A percentile compares a stretch with the other conserved stretches of the same genome.
phyloP scores from a whole-genome alignment of 1,139 yeast species.

The Trichomonascaceae sp. region DNA sequence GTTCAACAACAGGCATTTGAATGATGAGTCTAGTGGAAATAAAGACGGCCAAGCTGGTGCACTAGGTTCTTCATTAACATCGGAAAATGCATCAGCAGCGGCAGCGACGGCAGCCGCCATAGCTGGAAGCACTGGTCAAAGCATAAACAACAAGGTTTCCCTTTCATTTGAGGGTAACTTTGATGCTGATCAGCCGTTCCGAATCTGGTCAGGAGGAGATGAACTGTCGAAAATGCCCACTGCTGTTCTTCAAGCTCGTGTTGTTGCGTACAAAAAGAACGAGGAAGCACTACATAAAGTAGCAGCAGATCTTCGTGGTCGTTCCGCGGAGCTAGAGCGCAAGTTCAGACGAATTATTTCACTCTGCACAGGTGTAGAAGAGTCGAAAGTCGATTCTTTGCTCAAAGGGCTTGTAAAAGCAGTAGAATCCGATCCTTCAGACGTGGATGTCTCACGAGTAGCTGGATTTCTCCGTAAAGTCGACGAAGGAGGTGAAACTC shows the following conservation, averaged over 20 bases:
- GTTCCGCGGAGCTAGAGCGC: conserved; percentile 62
- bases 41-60: background rate
- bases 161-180: conserved; percentile 47
- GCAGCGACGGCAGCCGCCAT: conserved; percentile 6
- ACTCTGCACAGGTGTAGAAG: conserved; percentile 81
- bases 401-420: conserved; percentile 84
- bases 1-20: background rate
- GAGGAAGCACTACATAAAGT: conserved; percentile 50
- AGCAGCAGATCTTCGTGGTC: conserved; percentile 42
- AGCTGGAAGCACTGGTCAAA: conserved; percentile 3
- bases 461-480: conserved; percentile 43
- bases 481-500: conserved; percentile 21
- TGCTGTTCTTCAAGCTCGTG: conserved; percentile 67
- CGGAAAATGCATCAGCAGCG: background rate
- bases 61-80: background rate
- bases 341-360: conserved; percentile 88
- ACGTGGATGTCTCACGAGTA: conserved; percentile 51
- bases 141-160: conserved; percentile 12
- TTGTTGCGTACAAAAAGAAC: conserved; percentile 67
- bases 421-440: conserved; percentile 76
- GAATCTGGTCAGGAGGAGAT: conserved; percentile 38
- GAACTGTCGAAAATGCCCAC: conserved; percentile 34
- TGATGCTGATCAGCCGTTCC: conserved; percentile 84
- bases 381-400: conserved; percentile 70
- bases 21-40: background rate